Evolutionary conservation across 2,329 filamentous ascomycete species (phyloP).

Genomic region (Exophiala oligosperma): DNA sequence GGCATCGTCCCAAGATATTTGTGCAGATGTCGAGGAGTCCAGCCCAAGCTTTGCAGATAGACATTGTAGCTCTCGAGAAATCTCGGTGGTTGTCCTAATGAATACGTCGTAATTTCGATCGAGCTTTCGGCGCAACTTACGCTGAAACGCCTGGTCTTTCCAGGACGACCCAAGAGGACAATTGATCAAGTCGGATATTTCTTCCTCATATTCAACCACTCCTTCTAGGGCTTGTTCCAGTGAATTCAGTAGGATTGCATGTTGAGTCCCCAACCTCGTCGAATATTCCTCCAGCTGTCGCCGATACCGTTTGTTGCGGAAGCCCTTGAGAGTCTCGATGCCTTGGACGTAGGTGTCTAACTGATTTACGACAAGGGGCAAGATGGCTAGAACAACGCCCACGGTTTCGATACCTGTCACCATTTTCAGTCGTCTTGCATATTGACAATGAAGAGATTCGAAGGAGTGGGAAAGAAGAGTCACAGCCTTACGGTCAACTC

Average conservation of each 20-base stretch:
- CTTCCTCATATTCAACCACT: constrained; percentile 22
- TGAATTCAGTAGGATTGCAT: constrained; percentile 17
- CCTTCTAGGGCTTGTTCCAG: constrained; percentile 19
- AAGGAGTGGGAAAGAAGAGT: not conserved
- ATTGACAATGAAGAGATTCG: not conserved
- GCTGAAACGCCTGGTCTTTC: constrained; percentile 11
- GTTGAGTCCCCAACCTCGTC: constrained; percentile 20
- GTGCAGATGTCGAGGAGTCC: not conserved
- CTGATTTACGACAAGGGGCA: constrained; percentile 30
- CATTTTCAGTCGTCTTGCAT: not conserved
- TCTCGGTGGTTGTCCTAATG: constrained; percentile 18
- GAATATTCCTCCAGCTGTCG: constrained; percentile 17
- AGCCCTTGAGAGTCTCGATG: constrained; percentile 20
- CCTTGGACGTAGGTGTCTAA: constrained; percentile 27
- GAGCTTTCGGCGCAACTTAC: constrained; percentile 10
- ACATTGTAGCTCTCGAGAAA: not conserved
- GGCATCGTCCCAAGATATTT: not conserved
- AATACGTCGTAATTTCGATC: constrained; percentile 17
- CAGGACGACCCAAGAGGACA: constrained; percentile 17
- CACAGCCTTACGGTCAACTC: not conserved
- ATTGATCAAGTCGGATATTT: constrained; percentile 13
- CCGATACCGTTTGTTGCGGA: constrained; percentile 12
- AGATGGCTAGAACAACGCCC: constrained; percentile 25
- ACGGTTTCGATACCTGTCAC: constrained; percentile 20
- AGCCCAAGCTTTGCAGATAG: not conserved